Evolutionary conservation across 345 rosid genomes (phyloP), one percentile per base, ranked within the genome.

Genomic region (Aethionema arabicum): DNA sequence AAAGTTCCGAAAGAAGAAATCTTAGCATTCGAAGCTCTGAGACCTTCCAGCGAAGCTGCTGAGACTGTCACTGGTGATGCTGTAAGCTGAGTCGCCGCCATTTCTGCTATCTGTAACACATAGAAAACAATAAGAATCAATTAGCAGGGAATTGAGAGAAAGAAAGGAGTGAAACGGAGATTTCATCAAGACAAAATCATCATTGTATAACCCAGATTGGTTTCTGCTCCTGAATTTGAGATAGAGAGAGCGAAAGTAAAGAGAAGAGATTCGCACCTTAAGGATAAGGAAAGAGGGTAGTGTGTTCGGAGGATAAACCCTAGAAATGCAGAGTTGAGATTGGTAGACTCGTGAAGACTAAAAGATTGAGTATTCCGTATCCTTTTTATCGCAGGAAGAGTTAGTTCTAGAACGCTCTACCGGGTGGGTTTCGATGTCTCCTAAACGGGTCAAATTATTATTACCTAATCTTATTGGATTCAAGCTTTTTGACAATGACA

Each of bases 41-140:
- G 65, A 63, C 88, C 87, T 67, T 84, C 87, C 12, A 89, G 78
- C 0, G 83, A 73, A 3, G 89, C 51, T 55, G 78, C 80, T 10
- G 88, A 75, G 5, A 78, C 65, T 15, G 80, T 72, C 55, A 81
- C 68, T 36, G 87, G 83, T 36, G 87, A 82, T 10, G 83, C 80
- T 7, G 90, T 78, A 38, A 89, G 77, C 65, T 84, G 90, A 2
- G 83, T 56, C 1, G 87, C 52, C 47, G 96, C 89, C 96, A 89
- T 89, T 66, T 49, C 79, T 75, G 55, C 31, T 13, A 56, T 56
- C 53, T 14, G 31, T 9, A 32, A 51, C 47, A 64, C 52, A 30
- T 11, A 56, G 0, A 48, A 57, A 29, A 49, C 29, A 5, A 21
- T 21, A 21, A 21, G 27, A 21, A 12, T 47, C 56, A 52, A 48